phyloP scores from a whole-genome alignment of 352 stramenopile species.

The Thalassiosira sp. region DNA sequence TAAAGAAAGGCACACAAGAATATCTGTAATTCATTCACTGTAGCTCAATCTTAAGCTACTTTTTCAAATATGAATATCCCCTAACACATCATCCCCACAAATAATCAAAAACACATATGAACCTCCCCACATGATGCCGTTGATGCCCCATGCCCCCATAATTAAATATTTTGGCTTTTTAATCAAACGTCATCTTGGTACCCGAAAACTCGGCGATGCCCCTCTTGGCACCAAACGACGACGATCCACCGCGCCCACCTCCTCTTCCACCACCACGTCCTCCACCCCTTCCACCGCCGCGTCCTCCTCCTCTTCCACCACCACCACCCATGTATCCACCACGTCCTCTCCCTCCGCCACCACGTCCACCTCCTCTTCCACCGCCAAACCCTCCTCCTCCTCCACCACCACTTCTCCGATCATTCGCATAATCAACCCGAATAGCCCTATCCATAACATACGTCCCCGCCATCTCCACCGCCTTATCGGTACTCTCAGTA shows the following conservation, averaged over 20 bases:
- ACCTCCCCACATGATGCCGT: too few relatives aligned
- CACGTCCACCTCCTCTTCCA: constrained; percentile 68
- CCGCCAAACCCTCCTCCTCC: constrained; percentile 73
- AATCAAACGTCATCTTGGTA: constrained; percentile 97
- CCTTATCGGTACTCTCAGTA: constrained; percentile 91
- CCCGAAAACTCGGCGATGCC: constrained; percentile 93
- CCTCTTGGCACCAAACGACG: constrained; percentile 79
- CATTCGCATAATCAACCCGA: constrained; percentile 93
- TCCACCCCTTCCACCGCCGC: constrained; percentile 74
- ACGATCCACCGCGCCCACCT: constrained; percentile 72
- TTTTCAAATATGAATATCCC: too few relatives aligned
- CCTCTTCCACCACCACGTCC: constrained; percentile 66
- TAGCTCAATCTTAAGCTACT: too few relatives aligned
- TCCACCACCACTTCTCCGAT: constrained; percentile 62
- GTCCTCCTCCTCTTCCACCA: constrained; percentile 79
- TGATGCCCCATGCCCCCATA: too few relatives aligned
- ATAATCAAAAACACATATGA: too few relatives aligned
- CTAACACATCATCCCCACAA: too few relatives aligned
- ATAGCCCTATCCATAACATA: constrained; percentile 92
- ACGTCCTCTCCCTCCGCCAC: constrained; percentile 67
- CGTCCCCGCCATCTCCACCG: constrained; percentile 89
- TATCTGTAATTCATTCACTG: too few relatives aligned
- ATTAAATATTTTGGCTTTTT: too few relatives aligned
- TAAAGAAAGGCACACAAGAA: too few relatives aligned
- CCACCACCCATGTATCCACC: constrained; percentile 79